Percentiles rank a stretch among this genome's conserved stretches.
These are phyloP conservation scores for Ascochyta fabae DNA, from an alignment of 2,329 filamentous ascomycete species.

Conservation along the genomic window DNA sequence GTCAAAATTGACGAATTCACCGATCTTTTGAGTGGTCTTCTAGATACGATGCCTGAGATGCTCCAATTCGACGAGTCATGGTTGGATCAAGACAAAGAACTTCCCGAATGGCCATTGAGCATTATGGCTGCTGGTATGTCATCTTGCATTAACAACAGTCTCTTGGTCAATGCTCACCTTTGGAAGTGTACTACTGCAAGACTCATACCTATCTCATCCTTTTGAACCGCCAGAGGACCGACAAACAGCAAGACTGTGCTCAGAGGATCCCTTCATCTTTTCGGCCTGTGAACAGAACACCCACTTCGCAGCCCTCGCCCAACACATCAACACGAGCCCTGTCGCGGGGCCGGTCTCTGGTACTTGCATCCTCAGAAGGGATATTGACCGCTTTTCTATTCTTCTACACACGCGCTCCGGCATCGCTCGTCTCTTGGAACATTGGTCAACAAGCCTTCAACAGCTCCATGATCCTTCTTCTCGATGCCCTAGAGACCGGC, in stretches of 20 bases:
- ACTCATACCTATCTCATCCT: conserved; percentile 58
- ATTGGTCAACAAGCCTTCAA: conserved; percentile 60
- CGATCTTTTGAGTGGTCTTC: conserved; percentile 51
- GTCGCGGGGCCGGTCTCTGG: conserved; percentile 49
- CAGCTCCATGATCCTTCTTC: conserved; percentile 56
- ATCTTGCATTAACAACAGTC: neutral
- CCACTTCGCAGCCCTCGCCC: conserved; percentile 22
- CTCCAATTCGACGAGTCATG: conserved; percentile 57
- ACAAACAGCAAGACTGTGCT: conserved; percentile 19
- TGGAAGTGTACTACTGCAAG: conserved; percentile 54
- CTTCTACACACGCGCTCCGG: conserved; percentile 52
- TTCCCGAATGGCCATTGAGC: conserved; percentile 57
- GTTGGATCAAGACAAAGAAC: conserved; percentile 45
- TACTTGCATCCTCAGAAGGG: conserved; percentile 52
- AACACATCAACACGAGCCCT: conserved; percentile 22
- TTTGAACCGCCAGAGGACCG: conserved; percentile 55
- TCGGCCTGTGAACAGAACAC: conserved; percentile 20
- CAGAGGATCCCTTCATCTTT: conserved; percentile 16
- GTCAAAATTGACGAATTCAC: conserved; percentile 56
- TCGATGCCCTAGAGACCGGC: conserved; percentile 54
- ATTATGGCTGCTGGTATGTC: conserved; percentile 54
- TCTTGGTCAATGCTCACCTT: conserved; percentile 20
- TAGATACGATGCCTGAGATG: conserved; percentile 56
- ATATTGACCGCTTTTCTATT: conserved; percentile 56
- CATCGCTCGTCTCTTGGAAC: conserved; percentile 56